phyloP scores from a whole-genome alignment of 306 rosid genomes.

The Glycyrrhiza uralensis region DNA sequence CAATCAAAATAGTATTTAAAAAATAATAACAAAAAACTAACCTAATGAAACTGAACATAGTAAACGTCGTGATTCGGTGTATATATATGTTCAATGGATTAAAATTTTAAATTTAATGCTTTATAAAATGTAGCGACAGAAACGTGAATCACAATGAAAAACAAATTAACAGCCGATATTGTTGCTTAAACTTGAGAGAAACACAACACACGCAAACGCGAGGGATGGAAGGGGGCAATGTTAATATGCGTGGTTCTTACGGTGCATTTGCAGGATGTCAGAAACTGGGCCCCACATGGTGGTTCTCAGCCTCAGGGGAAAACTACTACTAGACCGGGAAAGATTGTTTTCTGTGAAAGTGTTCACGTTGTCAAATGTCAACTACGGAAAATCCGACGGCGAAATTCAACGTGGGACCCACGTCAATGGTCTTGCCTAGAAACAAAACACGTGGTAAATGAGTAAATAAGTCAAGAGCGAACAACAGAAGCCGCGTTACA shows the following conservation, averaged over 20 bases:
- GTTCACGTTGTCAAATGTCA: not conserved
- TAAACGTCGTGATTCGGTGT: too few relatives aligned
- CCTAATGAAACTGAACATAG: too few relatives aligned
- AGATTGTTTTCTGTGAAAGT: not conserved
- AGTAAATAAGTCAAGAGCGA: not conserved
- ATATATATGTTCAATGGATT: too few relatives aligned
- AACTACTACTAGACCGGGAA: not conserved
- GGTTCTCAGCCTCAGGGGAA: not conserved
- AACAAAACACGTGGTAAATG: not conserved
- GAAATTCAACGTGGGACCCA: not conserved
- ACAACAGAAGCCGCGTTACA: not conserved
- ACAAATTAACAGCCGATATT: not conserved
- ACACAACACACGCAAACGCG: not conserved
- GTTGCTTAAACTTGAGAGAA: not conserved
- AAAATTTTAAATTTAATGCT: not conserved
- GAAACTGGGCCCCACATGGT: not conserved
- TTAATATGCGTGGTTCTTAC: not conserved
- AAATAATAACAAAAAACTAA: too few relatives aligned
- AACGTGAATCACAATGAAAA: conserved; percentile 12
- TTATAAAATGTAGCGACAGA: not conserved
- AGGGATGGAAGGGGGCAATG: not conserved
- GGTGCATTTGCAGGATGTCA: not conserved
- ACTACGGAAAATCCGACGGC: not conserved
- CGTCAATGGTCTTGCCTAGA: not conserved
- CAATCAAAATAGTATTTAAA: too few relatives aligned